Base-by-base conservation (phyloP, 176 grass and related monocot species). In the Bolboschoenus planiculmis region DNA sequence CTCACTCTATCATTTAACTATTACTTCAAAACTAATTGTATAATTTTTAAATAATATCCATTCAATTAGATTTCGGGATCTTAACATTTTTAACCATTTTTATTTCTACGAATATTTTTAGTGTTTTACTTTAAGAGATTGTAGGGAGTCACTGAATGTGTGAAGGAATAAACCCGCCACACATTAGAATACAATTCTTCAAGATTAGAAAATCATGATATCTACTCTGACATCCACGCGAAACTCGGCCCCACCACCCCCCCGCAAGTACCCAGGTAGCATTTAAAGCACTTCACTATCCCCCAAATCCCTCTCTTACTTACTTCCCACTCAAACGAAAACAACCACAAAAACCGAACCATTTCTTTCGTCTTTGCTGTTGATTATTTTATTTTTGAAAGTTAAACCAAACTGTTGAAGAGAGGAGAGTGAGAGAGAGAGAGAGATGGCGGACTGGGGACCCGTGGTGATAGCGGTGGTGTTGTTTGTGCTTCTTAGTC, bases 401-500 rank as follows among this genome's bases (percentile, higher is more conserved):
- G 42, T 43, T 4, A 48, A 61, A 65, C 8, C 53, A 14, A 71
- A n/a, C n/a, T n/a, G n/a, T n/a, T n/a, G n/a, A n/a, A n/a, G n/a
- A n/a, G n/a, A n/a, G n/a, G n/a, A n/a, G n/a, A 43, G 10, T 2
- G 43, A 13, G 16, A 56, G 55, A 73, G 63, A 44, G 21, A 48
- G 20, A 79, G 27, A 67, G 46, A n/a, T 93, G 91, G 91, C 86
- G 46, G 91, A 93, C 54, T 93, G 88, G 88, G 91, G 91, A 14
- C 91, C 91, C 14, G 88, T 93, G 59, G 84, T 93, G 84, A 85
- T 93, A 62, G 91, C 91, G 59, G 87, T 87, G 59, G 88, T 85
- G 74, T 76, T 93, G 75, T 93, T 93, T 76, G 91, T 93, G 84
- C 86, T 93, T 62, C 88, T 93, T 6, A 84, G 81, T 65, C 91